Evolutionary conservation across 2,329 filamentous ascomycete species (phyloP).

Genomic region (Pyricularia sp.): DNA sequence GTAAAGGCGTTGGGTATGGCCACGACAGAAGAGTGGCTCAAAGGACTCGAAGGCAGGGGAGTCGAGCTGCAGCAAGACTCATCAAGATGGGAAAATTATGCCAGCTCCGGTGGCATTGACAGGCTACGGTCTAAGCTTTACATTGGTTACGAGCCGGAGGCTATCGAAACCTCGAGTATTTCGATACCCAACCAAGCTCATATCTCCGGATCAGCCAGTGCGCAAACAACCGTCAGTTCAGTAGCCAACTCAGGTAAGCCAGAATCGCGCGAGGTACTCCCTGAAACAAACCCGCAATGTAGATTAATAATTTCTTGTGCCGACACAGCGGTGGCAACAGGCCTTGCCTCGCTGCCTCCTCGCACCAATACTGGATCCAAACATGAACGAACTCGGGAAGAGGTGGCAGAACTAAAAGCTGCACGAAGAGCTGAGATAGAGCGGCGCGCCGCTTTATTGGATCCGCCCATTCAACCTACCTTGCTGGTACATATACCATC

Average conservation of each 20-base stretch:
- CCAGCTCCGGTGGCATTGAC: conserved; percentile 28
- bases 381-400: conserved; percentile 43
- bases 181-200: not conserved
- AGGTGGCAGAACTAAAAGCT: conserved; percentile 51
- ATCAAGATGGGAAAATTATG: conserved; percentile 65
- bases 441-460: conserved; percentile 49
- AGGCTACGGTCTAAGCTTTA: conserved; percentile 22
- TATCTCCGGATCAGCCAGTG: not conserved
- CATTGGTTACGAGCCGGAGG: conserved; percentile 8
- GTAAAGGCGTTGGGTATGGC: conserved; percentile 55
- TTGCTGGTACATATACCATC: conserved; percentile 58
- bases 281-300: not conserved
- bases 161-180: not conserved
- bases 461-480: conserved; percentile 49
- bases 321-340: not conserved
- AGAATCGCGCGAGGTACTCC: not conserved
- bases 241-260: not conserved
- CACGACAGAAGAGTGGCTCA: conserved; percentile 64
- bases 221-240: not conserved
- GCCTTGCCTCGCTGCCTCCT: conserved; percentile 1
- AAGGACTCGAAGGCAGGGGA: conserved; percentile 55
- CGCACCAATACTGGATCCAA: conserved; percentile 7
- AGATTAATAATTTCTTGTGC: not conserved
- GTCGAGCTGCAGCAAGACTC: conserved; percentile 46
- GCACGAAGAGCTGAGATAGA: conserved; percentile 58